Conservation (phyloP, 805 yeast species). For the Saturnispora kantuleensis region DNA sequence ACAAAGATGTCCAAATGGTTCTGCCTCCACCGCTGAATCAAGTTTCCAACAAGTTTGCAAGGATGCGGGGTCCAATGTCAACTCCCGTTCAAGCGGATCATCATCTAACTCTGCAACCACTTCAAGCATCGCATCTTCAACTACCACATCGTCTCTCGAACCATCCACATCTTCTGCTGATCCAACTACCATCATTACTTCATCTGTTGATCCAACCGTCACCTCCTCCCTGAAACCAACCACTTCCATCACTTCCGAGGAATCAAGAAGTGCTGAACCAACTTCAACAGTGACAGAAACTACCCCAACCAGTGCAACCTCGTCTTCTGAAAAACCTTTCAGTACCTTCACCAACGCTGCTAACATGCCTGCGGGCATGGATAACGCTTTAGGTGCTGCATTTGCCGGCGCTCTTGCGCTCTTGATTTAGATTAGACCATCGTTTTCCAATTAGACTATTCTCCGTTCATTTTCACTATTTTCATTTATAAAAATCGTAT, state of each 20-base stretch:
- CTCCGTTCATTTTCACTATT: neutral
- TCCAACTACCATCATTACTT: constrained; percentile 4
- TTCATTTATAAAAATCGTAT: neutral
- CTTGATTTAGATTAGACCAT: constrained; percentile 9
- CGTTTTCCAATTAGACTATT: neutral
- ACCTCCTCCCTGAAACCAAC: constrained; percentile 6
- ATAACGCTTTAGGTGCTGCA: constrained; percentile 22
- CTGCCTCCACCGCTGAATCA: constrained; percentile 23
- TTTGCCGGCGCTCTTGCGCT: constrained; percentile 15
- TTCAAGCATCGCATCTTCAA: constrained; percentile 10
- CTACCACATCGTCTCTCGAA: constrained; percentile 24
- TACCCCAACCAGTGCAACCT: constrained; percentile 12
- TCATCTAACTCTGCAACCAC: constrained; percentile 25
- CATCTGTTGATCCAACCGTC: constrained; percentile 9
- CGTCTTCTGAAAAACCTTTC: constrained; percentile 17
- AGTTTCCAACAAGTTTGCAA: neutral
- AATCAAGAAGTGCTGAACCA: constrained; percentile 3
- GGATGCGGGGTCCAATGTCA: constrained; percentile 19
- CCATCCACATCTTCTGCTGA: constrained; percentile 17
- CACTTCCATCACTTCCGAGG: constrained; percentile 13
- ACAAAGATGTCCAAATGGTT: constrained; percentile 56
- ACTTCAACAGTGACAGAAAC: neutral
- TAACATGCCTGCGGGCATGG: constrained; percentile 16
- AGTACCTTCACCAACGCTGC: constrained; percentile 14
- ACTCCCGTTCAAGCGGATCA: constrained; percentile 26